phyloP scores from a whole-genome alignment of 306 rosid genomes.

The Ochetophila trinervis region DNA sequence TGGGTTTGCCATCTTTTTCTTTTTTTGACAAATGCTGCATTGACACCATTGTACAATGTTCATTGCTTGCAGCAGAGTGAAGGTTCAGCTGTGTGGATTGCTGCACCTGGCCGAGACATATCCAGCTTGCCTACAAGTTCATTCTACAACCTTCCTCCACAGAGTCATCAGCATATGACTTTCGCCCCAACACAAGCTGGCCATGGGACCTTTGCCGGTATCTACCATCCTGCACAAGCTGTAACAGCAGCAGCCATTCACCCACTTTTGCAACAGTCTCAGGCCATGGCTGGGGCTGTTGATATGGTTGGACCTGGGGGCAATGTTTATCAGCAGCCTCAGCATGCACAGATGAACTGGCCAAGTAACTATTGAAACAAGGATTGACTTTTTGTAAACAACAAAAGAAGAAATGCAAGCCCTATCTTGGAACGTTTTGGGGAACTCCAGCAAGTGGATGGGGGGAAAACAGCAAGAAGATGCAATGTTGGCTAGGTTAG shows the following conservation, averaged over 20 bases:
- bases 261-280: constrained; percentile 93
- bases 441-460: constrained; percentile 52
- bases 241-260: constrained; percentile 77
- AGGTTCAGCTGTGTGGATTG: constrained; percentile 90
- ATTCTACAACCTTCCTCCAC: constrained; percentile 86
- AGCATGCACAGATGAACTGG: constrained; percentile 91
- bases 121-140: constrained; percentile 73
- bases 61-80: constrained; percentile 58
- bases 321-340: constrained; percentile 83
- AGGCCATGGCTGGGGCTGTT: constrained; percentile 86
- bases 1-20: too few relatives aligned
- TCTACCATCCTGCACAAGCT: constrained; percentile 92
- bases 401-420: constrained; percentile 38
- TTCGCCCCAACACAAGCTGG: constrained; percentile 86
- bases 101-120: constrained; percentile 89
- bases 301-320: constrained; percentile 97
- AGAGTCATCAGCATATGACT: constrained; percentile 79
- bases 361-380: constrained; percentile 75
- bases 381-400: constrained; percentile 29
- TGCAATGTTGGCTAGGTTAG: constrained; percentile 42
- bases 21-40: not conserved
- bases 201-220: constrained; percentile 75
- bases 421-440: constrained; percentile 44
- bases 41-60: not conserved
- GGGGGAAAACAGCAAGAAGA: constrained; percentile 39